Percentiles rank a stretch among this genome's conserved stretches.
These are phyloP conservation scores for Arthonia radiata DNA, from an alignment of 495 filamentous ascomycete species.

Conservation along the genomic window DNA sequence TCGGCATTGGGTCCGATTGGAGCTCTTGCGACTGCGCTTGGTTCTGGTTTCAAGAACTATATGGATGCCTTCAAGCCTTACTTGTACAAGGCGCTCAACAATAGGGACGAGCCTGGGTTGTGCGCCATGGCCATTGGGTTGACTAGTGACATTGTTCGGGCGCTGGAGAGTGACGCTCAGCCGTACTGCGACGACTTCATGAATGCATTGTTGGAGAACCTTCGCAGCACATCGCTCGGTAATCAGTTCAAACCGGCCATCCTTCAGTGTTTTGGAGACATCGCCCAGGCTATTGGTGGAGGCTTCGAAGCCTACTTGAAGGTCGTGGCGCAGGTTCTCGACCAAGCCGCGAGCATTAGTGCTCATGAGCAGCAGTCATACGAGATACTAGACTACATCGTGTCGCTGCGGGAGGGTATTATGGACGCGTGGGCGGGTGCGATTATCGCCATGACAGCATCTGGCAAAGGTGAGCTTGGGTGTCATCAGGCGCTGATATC, in stretches of 20 bases:
- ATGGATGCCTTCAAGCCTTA: conserved; percentile 85
- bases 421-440: conserved; percentile 98
- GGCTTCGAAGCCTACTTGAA: conserved; percentile 80
- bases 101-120: conserved; percentile 79
- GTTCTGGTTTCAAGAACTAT: conserved; percentile 81
- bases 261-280: conserved; percentile 91
- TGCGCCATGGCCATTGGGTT: conserved; percentile 95
- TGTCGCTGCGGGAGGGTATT: conserved; percentile 84
- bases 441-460: conserved; percentile 71
- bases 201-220: conserved; percentile 80
- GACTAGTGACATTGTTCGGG: conserved; percentile 84
- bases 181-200: conserved; percentile 93
- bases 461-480: conserved; percentile 36
- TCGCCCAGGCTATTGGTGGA: conserved; percentile 81
- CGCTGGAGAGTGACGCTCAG: conserved; percentile 66
- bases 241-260: conserved; percentile 98
- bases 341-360: conserved; percentile 69
- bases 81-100: conserved; percentile 76
- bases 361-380: conserved; percentile 42
- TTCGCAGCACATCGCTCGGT: conserved; percentile 47
- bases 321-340: conserved; percentile 77
- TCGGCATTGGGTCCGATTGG: conserved; percentile 76
- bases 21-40: conserved; percentile 60
- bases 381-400: conserved; percentile 88
- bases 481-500: not conserved